Evolutionary conservation across 1,284 basidiomycete species (phyloP), one percentile per base, ranked within the genome.

Genomic region (Apiotrichum siamense): DNA sequence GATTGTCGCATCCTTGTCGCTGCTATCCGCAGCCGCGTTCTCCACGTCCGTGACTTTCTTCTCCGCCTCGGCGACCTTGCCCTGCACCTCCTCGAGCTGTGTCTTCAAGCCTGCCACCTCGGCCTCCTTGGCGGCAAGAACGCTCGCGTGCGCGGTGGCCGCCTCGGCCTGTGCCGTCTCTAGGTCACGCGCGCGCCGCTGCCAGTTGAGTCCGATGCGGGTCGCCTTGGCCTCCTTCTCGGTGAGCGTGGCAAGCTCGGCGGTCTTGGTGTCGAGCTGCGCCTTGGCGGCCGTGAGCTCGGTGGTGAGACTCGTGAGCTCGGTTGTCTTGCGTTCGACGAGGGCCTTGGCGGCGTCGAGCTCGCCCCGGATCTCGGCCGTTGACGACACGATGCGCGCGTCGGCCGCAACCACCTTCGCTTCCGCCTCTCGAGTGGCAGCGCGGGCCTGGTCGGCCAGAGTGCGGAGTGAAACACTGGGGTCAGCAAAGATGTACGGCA

Each of bases 381-480:
- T 70, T 17, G 67, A 65, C 17, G 62, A 48, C 0, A 51, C 63
- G 18, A 73, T 57, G 11, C 65, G 65, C 9, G 62, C 18, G 32
- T 73, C 66, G 32, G 67, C 60, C 36, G 69, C 57, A 18, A 44
- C 51, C 20, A 50, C 54, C 44, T 50, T 49, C 21, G 35, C 46
- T 56, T 73, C 68, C 15, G 69, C 68, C 7, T 53, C 57, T 18
- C 87, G 82, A 48, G 83, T 75, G n/a, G 81, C 77, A 53, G 92
- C 88, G 9, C 87, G 82, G 60, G 93, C 91, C 63, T 86, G 82
- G 15, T 78, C 75, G n/a, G 94, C 73, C 62, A 90, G 87, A 1
- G 74, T 74, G 49, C 85, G 81, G 13, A 91, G 72, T 3, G 58
- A 45, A 27, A 45, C 44, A 26, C 65, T 88, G 87, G 71, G 40